phyloP scores from a whole-genome alignment of 148 eudicot genomes.

The Persicaria tinctoria region DNA sequence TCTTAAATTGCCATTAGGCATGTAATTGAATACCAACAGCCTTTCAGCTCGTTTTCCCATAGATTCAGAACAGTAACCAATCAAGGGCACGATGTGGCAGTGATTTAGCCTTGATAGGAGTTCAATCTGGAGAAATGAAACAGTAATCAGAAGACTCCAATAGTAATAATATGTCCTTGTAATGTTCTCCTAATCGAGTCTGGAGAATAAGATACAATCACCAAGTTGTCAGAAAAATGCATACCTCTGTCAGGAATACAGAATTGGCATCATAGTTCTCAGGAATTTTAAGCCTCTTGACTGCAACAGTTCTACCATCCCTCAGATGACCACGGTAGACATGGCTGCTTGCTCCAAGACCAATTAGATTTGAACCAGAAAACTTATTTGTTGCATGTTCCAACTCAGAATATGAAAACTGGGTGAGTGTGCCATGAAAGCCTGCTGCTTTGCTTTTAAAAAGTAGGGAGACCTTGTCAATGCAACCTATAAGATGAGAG shows the following conservation, averaged over 20 bases:
- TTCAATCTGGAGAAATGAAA: slow-evolving; percentile 49
- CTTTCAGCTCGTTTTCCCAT: slow-evolving; percentile 64
- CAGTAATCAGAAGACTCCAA: not conserved
- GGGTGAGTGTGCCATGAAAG: slow-evolving; percentile 47
- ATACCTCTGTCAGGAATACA: slow-evolving; percentile 71
- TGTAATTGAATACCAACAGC: slow-evolving; percentile 74
- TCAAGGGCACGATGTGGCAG: slow-evolving; percentile 79
- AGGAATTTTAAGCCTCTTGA: slow-evolving; percentile 57
- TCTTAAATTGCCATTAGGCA: slow-evolving; percentile 77
- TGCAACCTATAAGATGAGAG: slow-evolving; percentile 11
- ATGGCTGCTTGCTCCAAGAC: slow-evolving; percentile 89
- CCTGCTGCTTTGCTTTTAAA: slow-evolving; percentile 36
- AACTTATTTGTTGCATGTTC: slow-evolving; percentile 80
- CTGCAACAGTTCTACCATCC: slow-evolving; percentile 72
- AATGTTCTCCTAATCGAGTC: not conserved
- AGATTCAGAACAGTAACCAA: slow-evolving; percentile 72
- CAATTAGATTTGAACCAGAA: slow-evolving; percentile 64
- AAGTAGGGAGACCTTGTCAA: slow-evolving; percentile 22
- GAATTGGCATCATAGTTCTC: slow-evolving; percentile 57
- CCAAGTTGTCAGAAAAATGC: not conserved
- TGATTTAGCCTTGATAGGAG: slow-evolving; percentile 85
- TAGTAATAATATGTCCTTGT: not conserved
- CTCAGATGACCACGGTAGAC: slow-evolving; percentile 67
- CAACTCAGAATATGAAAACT: slow-evolving; percentile 68
- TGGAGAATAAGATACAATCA: not conserved